These are phyloP conservation scores for Kwoniella bestiolae DNA, from an alignment of 768 basidiomycete genomes.

Conservation along the genomic window DNA sequence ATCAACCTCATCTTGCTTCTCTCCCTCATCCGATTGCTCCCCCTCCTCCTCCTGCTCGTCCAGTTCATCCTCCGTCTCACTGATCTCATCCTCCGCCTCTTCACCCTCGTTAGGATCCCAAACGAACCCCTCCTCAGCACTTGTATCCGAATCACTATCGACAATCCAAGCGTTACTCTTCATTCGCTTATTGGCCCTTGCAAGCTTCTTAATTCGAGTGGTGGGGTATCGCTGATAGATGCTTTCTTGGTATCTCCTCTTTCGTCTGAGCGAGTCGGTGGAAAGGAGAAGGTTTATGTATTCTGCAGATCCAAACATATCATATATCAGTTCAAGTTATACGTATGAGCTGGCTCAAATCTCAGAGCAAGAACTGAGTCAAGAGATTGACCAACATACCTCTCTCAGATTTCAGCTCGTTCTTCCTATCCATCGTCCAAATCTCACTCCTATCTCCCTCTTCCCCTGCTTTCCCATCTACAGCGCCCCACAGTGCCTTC, in stretches of 20 bases:
- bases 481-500: slow-evolving; percentile 1
- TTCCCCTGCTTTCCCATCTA: background rate
- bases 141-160: slow-evolving; percentile 11
- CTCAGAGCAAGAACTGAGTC: no score
- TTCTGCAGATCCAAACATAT: background rate
- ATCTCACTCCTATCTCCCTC: slow-evolving; percentile 5
- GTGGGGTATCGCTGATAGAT: slow-evolving; percentile 10
- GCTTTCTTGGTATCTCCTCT: slow-evolving; percentile 1
- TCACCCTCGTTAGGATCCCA: slow-evolving; percentile 7
- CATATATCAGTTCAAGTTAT: background rate
- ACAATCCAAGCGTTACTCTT: slow-evolving; percentile 13
- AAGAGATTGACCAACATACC: background rate
- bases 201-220: slow-evolving; percentile 5
- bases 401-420: background rate
- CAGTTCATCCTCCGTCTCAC: background rate
- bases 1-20: background rate
- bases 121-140: slow-evolving; percentile 8
- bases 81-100: background rate
- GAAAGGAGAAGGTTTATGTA: slow-evolving; percentile 17
- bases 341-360: background rate
- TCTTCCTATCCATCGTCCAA: background rate
- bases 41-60: background rate
- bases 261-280: background rate
- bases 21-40: no score
- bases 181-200: slow-evolving; percentile 6